Base-by-base conservation (phyloP, 306 rosid genomes). In the Gynostemma pentaphyllum region DNA sequence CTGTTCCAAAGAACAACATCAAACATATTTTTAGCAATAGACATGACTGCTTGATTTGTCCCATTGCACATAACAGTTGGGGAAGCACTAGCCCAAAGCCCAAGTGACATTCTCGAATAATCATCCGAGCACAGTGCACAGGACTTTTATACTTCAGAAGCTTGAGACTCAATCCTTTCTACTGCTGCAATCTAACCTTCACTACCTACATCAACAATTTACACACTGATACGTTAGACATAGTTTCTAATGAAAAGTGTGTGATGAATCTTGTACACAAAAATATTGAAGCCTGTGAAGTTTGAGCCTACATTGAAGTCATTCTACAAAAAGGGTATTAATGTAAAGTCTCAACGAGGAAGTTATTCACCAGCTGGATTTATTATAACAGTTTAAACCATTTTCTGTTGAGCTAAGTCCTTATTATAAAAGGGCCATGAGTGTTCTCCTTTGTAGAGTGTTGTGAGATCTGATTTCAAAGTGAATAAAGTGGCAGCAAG, bases 11-110 rank as follows among this genome's bases (percentile, higher is more conserved):
- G 73, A 62, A 88, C 75, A 29, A 92, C 82, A 26, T 92, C 96
- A 68, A 76, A 83, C 4, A 94, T 73, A 73, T 92, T 88, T 69
- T 92, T 92, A 46, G 96, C 98, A 5, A 94, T 83, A 36, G 88
- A 92, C 95, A 92, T 92, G 75, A 82, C 95, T 32, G 98, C 81
- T 78, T 92, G 98, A 68, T 92, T 92, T 1, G 95, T 88, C 64
- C 96, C 98, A 2, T 92, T 92, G 22, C 98, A 96, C 98, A 92
- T 88, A 9, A 92, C 84, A 19, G 98, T 92, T 19, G 96, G 98
- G 47, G 94, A 66, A 55, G 95, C 96, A 39, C 98, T 96, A 14
- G 98, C 80, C 98, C 96, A 92, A 4, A 92, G 92, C 42, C 98
- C 98, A 1, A 72, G 81, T n/a, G 42, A 92, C 10, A 54, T 71